A percentile compares a stretch with the other conserved stretches of the same genome.
Evolutionary conservation across 192 early-diverging fungal genomes (phyloP).

Genomic region (Linnemannia exigua): DNA sequence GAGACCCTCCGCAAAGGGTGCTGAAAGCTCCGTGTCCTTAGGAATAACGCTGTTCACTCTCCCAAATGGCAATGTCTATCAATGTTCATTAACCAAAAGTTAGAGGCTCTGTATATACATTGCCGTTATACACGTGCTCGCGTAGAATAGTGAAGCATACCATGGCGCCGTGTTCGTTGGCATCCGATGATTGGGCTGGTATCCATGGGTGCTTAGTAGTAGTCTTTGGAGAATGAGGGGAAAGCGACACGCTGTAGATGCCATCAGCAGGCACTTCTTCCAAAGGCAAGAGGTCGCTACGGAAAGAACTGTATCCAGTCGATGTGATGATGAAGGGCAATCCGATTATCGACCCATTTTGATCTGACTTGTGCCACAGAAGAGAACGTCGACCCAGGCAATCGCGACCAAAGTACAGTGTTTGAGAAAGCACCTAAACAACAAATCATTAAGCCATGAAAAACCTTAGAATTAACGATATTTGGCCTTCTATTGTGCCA

Average conservation of each 20-base stretch:
- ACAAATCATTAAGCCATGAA: neutral
- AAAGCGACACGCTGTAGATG: constrained; percentile 78
- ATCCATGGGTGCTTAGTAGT: constrained; percentile 49
- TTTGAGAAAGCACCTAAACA: constrained; percentile 39
- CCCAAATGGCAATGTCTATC: constrained; percentile 62
- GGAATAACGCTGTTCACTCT: constrained; percentile 57
- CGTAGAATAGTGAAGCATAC: neutral
- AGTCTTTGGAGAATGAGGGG: neutral
- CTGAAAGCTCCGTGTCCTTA: constrained; percentile 33
- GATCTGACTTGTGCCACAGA: constrained; percentile 68
- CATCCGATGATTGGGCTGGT: neutral
- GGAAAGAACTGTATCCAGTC: constrained; percentile 59
- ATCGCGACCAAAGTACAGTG: constrained; percentile 89
- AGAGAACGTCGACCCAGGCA: constrained; percentile 88
- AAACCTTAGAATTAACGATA: neutral
- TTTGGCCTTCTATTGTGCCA: neutral
- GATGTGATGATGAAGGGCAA: constrained; percentile 65
- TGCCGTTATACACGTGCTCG: neutral
- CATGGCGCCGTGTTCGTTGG: neutral
- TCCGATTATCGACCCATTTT: neutral
- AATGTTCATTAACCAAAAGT: neutral
- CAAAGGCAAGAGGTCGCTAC: constrained; percentile 13
- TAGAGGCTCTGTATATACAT: neutral
- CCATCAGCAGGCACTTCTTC: constrained; percentile 85
- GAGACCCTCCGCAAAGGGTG: constrained; percentile 36